Evolutionary conservation across 1,284 basidiomycete species (phyloP).

Genomic region (Rhodotorula mucilaginosa): DNA sequence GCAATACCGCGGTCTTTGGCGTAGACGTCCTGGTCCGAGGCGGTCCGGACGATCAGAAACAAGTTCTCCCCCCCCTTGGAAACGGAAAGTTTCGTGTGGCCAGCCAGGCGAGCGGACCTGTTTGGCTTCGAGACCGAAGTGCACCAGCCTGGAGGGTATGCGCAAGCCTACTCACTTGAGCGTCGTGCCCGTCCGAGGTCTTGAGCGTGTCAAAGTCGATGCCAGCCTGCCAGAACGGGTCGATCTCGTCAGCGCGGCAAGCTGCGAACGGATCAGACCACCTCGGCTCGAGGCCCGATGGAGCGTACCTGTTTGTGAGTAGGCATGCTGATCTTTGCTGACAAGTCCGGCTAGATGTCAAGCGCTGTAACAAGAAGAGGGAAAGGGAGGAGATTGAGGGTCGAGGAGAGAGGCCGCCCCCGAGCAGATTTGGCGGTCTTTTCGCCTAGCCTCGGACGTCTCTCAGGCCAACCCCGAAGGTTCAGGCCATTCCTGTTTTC

Average conservation of each 20-base stretch:
- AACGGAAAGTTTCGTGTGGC: too few relatives aligned
- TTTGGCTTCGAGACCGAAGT: too few relatives aligned
- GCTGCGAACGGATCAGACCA: neutral
- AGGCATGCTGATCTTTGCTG: neutral
- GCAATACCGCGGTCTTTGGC: neutral
- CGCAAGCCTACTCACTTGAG: neutral
- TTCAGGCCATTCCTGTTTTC: too few relatives aligned
- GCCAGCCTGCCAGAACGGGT: neutral
- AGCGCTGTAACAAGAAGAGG: too few relatives aligned
- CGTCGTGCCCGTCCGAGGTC: neutral
- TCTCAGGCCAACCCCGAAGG: too few relatives aligned
- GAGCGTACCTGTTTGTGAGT: neutral
- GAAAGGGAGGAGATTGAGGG: too few relatives aligned
- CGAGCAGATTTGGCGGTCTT: too few relatives aligned
- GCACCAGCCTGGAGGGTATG: neutral
- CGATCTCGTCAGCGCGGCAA: neutral
- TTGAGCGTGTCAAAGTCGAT: conserved; percentile 2
- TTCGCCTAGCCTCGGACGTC: too few relatives aligned
- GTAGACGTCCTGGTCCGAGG: neutral
- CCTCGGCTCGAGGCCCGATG: too few relatives aligned
- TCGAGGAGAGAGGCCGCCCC: too few relatives aligned
- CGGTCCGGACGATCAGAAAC: neutral
- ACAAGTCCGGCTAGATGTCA: neutral
- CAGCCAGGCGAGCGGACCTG: too few relatives aligned
- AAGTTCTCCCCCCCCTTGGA: too few relatives aligned